Evolutionary conservation across 257 asterid genomes (phyloP), one percentile per base, ranked within the genome.

Genomic region (Nicotiana obtusifolia): DNA sequence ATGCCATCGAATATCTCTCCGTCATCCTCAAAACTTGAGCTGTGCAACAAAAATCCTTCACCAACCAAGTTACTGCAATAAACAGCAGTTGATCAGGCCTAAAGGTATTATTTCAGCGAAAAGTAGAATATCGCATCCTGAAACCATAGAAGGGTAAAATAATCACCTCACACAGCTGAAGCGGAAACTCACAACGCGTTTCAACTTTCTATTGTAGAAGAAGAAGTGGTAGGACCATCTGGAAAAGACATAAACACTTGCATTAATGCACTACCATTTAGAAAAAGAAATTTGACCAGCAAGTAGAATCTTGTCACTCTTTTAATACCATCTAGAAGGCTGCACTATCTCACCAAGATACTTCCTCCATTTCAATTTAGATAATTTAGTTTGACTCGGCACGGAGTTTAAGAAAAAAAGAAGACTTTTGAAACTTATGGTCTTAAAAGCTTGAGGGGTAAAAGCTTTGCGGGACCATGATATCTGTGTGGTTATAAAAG

Each of bases 141-240:
- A 10, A 71, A 44, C 9, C 28, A 54, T 73, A 35, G 54, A 75
- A 56, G 80, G 64, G 59, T 49, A n/a, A 28, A 22, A 14, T 13
- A 66, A 77, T 84, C 89, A 94, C 98, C 99, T 96, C 84, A 90
- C 61, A 82, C 99, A 96, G 93, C 95, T 88, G 87, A 94, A 96
- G 61, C 92, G 96, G 73, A 94, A 93, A 93, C 93, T 92, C 64
- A 94, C 97, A 30, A 96, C 92, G 3, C 99, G 97, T 87, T 90
- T 94, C 85, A 93, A 91, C 87, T 87, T 93, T 85, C 97, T 89
- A 83, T 94, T 93, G 93, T 96, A 96, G 92, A 96, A 96, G 92
- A 96, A 96, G 91, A 94, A 93, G 89, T 94, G 94, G 82, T 89
- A 93, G 1, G 98, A 92, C 98, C 98, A 96, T 90, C 99, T 96